Evolutionary conservation across 805 yeast species (phyloP), one percentile per base, ranked within the genome.

Genomic region (Monosporozyma unispora): DNA sequence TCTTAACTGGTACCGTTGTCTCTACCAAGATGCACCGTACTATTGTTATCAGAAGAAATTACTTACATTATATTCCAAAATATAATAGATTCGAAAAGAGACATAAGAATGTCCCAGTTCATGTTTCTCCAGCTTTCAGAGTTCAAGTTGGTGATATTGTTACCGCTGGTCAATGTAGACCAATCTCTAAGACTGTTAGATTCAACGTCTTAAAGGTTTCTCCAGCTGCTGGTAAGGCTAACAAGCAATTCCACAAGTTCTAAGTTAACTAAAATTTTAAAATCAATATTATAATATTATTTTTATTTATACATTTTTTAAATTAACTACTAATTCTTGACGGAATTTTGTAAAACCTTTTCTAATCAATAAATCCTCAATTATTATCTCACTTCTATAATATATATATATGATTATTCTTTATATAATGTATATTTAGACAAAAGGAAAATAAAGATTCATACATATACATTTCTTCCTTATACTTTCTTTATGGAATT

Each of bases 1-100:
- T 93, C 75, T 85, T 93, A 76, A 84, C 96, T 67, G 99, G 99
- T 79, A 87, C 96, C 73, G 99, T 93, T 78, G 96, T 93, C 66
- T 93, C 99, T 71, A 90, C 99, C 84, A 93, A 93, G 83, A 93
- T 93, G 99, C 99, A 93, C 95, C 93, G 99, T 83, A 93, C 99
- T 70, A 86, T 93, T 80, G 85, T 93, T 76, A 87, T 93, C 81
- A 90, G 99, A 85, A 91, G 99, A 81, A 98, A 93, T 74, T 93
- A 93, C 95, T 87, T 93, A 75, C 99, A 93, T 82, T 93, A 88
- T 81, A 87, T 93, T 76, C 96, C 98, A 78, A 93, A 93, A 85
- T 93, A 93, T 82, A 93, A 91, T 96, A 90, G 99, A 87, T 93
- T 89, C 87, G 99, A 93, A 82, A 93, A 93, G 87, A 89, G 99